A percentile compares a stretch with the other conserved stretches of the same genome.
These are phyloP conservation scores for Nitzschia palea DNA, from an alignment of 108 stramenopile species.

Conservation along the genomic window DNA sequence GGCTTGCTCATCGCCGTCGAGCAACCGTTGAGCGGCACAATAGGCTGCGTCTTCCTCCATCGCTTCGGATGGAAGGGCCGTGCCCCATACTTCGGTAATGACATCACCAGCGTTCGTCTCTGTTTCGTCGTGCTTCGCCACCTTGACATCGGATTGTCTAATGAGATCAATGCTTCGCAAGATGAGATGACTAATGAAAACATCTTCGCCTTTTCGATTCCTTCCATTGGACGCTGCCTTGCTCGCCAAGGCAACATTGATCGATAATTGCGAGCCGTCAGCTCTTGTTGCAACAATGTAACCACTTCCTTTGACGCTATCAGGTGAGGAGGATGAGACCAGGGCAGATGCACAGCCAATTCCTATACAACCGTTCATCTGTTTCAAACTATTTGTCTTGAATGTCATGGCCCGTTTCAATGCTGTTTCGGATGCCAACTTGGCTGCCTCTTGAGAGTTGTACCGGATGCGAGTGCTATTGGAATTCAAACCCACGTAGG, in stretches of 20 bases:
- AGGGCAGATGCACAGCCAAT: slow-evolving; percentile 69
- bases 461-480: slow-evolving; percentile 4
- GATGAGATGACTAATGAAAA: slow-evolving; percentile 33
- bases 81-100: slow-evolving; percentile 3
- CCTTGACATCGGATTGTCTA: too few relatives aligned
- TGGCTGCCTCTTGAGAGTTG: slow-evolving; percentile 44
- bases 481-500: slow-evolving; percentile 42
- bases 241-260: slow-evolving; percentile 1
- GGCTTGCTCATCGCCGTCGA: slow-evolving; percentile 47
- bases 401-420: slow-evolving; percentile 52
- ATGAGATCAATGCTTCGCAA: slow-evolving; percentile 19
- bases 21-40: slow-evolving; percentile 46
- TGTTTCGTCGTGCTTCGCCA: not conserved
- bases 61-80: not conserved
- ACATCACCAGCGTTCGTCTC: slow-evolving; percentile 7
- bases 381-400: slow-evolving; percentile 27
- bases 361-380: slow-evolving; percentile 41
- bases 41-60: slow-evolving; percentile 14
- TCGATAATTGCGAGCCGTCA: slow-evolving; percentile 40
- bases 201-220: slow-evolving; percentile 40
- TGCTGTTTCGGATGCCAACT: slow-evolving; percentile 57
- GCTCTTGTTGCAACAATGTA: slow-evolving; percentile 51
- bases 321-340: slow-evolving; percentile 25
- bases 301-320: slow-evolving; percentile 1
- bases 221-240: not conserved